Evolutionary conservation across 192 early-diverging fungal species (phyloP).

Genomic region (Rhizophagus prolifer): DNA sequence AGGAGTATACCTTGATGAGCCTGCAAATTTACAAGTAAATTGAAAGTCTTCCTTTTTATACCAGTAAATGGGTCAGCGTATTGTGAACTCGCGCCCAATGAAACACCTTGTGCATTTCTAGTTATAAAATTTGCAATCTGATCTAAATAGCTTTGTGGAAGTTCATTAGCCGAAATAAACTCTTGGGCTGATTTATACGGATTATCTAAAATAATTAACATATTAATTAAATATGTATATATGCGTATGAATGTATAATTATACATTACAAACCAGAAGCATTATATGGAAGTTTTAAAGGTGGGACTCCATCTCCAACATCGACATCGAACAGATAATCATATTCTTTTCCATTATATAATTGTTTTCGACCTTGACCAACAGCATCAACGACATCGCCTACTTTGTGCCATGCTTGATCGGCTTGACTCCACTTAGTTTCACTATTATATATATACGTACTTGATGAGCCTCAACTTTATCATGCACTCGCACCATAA

Average conservation of each 20-base stretch:
- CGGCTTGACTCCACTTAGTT: conserved; percentile 64
- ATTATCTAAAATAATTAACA: conserved; percentile 64
- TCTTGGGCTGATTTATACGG: conserved; percentile 89
- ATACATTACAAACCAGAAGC: conserved; percentile 50
- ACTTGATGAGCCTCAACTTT: conserved; percentile 82
- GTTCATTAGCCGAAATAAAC: conserved; percentile 80
- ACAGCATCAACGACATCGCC: conserved; percentile 93
- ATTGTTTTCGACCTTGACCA: conserved; percentile 71
- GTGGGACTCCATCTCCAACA: conserved; percentile 75
- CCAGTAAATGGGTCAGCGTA: conserved; percentile 58
- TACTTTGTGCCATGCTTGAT: conserved; percentile 76
- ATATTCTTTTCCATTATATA: conserved; percentile 86
- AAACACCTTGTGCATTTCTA: conserved; percentile 71
- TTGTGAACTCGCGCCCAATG: conserved; percentile 46
- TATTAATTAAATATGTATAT: background rate
- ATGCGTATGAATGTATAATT: too few species aligned
- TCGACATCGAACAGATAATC: conserved; percentile 99
- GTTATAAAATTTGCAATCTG: conserved; percentile 94
- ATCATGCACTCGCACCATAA: conserved; percentile 81
- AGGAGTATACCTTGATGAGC: conserved; percentile 64
- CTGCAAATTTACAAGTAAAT: conserved; percentile 41
- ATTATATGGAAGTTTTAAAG: conserved; percentile 94
- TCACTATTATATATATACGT: background rate
- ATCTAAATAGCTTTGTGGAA: conserved; percentile 84
- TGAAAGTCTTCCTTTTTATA: conserved; percentile 8